A percentile compares a stretch with the other conserved stretches of the same genome.
Evolutionary conservation across 768 basidiomycete genomes (phyloP).

Genomic region (Scleroderma bovista): DNA sequence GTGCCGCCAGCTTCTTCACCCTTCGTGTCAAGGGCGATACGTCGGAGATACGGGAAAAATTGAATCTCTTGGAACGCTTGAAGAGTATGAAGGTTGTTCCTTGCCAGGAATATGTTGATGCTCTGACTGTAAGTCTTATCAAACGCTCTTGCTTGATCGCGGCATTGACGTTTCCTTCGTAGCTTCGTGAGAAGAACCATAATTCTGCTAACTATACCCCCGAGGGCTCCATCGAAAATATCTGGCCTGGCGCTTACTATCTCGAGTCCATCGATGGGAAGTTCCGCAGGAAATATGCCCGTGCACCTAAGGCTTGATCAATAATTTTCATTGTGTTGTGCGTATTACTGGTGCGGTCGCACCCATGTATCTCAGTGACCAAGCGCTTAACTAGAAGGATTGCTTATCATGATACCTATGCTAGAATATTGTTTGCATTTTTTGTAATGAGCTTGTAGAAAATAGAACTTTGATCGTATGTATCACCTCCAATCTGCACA

Average conservation of each 20-base stretch:
- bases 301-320: conserved; percentile 30
- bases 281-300: conserved; percentile 84
- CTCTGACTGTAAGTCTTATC: conserved; percentile 52
- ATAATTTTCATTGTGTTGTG: neutral
- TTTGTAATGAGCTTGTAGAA: neutral
- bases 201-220: conserved; percentile 84
- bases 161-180: neutral
- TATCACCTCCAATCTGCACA: too few species aligned
- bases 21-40: conserved; percentile 86
- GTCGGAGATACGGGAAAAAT: conserved; percentile 68
- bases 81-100: conserved; percentile 86
- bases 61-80: conserved; percentile 76
- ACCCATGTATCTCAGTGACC: neutral
- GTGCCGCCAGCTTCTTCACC: conserved; percentile 92
- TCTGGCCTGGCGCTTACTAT: conserved; percentile 94
- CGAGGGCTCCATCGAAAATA: conserved; percentile 80
- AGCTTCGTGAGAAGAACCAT: conserved; percentile 98
- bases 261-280: conserved; percentile 85
- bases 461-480: too few species aligned
- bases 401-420: conserved; percentile 5
- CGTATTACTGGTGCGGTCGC: neutral
- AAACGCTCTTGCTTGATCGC: neutral
- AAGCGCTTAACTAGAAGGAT: conserved; percentile 10
- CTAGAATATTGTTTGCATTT: conserved; percentile 8
- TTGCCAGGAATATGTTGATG: conserved; percentile 87